These are phyloP conservation scores for Venturia carpophila DNA, from an alignment of 2,329 filamentous ascomycete species.

Conservation along the genomic window DNA sequence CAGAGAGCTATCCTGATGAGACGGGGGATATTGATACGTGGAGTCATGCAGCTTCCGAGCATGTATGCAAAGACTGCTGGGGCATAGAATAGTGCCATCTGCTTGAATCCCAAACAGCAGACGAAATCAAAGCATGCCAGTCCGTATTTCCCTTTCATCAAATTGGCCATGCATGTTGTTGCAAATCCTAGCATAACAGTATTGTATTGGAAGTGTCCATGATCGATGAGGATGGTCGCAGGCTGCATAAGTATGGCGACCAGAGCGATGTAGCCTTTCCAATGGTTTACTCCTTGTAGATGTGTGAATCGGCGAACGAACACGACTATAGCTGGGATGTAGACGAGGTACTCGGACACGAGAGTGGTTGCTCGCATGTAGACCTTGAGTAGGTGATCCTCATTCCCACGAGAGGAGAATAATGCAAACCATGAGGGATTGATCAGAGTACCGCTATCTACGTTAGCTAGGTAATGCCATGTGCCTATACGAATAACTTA, in stretches of 20 bases:
- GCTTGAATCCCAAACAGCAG: constrained; percentile 89
- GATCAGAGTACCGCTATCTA: constrained; percentile 59
- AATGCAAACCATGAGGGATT: constrained; percentile 83
- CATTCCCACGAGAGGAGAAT: constrained; percentile 69
- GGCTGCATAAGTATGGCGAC: constrained; percentile 91
- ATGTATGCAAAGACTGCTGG: constrained; percentile 89
- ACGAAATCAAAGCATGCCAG: constrained; percentile 96
- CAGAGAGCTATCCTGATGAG: constrained; percentile 67
- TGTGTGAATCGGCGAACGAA: constrained; percentile 77
- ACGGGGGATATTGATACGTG: constrained; percentile 57
- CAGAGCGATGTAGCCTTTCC: constrained; percentile 77
- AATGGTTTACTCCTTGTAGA: constrained; percentile 66
- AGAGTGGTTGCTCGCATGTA: constrained; percentile 94
- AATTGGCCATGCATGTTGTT: constrained; percentile 77
- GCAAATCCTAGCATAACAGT: constrained; percentile 95
- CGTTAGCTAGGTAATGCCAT: background rate
- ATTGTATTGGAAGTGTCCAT: constrained; percentile 97
- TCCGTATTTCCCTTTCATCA: constrained; percentile 73
- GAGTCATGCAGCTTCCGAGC: constrained; percentile 75
- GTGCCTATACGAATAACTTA: constrained; percentile 31
- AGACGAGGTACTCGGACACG: constrained; percentile 83
- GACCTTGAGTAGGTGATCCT: constrained; percentile 74
- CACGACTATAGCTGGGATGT: constrained; percentile 75
- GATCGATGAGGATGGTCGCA: constrained; percentile 81
- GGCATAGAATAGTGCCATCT: constrained; percentile 98